phyloP scores from a whole-genome alignment of 805 yeast species.

The Myxozyma melibiosi region DNA sequence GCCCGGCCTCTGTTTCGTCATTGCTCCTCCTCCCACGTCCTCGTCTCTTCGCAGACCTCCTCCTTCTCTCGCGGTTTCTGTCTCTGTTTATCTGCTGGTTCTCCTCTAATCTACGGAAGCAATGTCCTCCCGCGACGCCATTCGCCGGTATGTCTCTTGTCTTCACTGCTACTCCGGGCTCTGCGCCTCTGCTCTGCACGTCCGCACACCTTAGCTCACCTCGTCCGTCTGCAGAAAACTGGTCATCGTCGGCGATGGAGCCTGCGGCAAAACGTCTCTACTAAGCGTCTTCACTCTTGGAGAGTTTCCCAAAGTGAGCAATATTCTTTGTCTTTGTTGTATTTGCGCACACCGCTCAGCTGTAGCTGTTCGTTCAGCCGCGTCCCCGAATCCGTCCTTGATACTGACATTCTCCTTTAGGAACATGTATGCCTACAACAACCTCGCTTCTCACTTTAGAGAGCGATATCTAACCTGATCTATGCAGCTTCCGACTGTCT shows the following conservation, averaged over 20 bases:
- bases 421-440: conserved; percentile 29
- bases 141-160: conserved; percentile 17
- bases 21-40: no score
- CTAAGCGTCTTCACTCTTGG: conserved; percentile 91
- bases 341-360: background rate
- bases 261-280: conserved; percentile 96
- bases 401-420: conserved; percentile 15
- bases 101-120: background rate
- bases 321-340: conserved; percentile 19
- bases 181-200: background rate
- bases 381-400: background rate
- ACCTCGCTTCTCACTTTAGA: background rate
- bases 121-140: conserved; percentile 31
- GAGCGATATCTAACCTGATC: background rate
- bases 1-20: no score
- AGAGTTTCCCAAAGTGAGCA: conserved; percentile 90
- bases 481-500: conserved; percentile 83
- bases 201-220: background rate
- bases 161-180: background rate
- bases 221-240: conserved; percentile 21
- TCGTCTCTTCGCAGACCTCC: no score
- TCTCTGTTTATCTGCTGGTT: background rate
- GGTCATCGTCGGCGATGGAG: conserved; percentile 46
- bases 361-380: background rate
- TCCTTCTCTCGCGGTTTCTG: background rate